phyloP scores from a whole-genome alignment of 2,329 filamentous ascomycete genomes.

The Rachicladosporium sp. region DNA sequence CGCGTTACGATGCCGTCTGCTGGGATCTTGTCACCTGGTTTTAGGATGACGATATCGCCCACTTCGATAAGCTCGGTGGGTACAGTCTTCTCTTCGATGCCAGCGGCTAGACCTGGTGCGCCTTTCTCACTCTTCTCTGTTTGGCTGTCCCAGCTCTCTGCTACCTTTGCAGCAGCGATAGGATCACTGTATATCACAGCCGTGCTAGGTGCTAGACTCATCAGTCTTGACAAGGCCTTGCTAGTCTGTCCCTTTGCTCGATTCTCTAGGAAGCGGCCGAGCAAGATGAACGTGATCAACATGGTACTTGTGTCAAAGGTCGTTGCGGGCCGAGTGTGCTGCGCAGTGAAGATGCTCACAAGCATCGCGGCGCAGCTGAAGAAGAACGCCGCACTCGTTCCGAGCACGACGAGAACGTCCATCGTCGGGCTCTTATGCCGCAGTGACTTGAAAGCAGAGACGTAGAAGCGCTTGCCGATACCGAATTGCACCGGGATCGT shows the following conservation, averaged over 20 bases:
- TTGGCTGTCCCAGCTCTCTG: conserved; percentile 59
- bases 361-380: conserved; percentile 81
- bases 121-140: conserved; percentile 27
- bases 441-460: conserved; percentile 84
- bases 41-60: conserved; percentile 82
- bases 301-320: conserved; percentile 98
- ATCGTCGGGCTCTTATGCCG: conserved; percentile 89
- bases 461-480: conserved; percentile 86
- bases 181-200: conserved; percentile 92
- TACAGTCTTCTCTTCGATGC: conserved; percentile 68
- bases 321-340: conserved; percentile 70
- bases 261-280: conserved; percentile 88
- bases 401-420: conserved; percentile 90
- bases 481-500: conserved; percentile 95
- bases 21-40: conserved; percentile 91
- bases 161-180: conserved; percentile 81
- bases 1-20: conserved; percentile 79
- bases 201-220: conserved; percentile 94
- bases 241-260: conserved; percentile 92
- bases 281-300: conserved; percentile 89
- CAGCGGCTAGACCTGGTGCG: conserved; percentile 40
- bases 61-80: conserved; percentile 91
- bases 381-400: conserved; percentile 90
- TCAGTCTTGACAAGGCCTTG: conserved; percentile 79
- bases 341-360: conserved; percentile 61